Evolutionary conservation across 164 flowering plant species (phyloP).

Genomic region (Tinospora cordifolia): DNA sequence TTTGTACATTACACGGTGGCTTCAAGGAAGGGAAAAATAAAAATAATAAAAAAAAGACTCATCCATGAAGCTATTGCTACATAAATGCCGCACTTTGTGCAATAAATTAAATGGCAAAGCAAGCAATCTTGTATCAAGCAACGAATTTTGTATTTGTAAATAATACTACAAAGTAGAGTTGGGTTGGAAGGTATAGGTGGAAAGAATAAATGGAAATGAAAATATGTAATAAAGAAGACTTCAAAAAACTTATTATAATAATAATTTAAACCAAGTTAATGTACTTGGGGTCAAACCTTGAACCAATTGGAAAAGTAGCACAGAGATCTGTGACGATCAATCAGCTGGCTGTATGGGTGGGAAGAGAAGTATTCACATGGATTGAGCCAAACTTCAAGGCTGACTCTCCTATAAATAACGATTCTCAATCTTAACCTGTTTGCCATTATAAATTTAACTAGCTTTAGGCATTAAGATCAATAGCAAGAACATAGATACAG

Average conservation of each 20-base stretch:
- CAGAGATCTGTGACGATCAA: background rate
- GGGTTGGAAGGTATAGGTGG: no score
- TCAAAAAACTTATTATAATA: no score
- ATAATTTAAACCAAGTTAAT: no score
- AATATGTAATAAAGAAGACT: no score
- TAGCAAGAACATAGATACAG: background rate
- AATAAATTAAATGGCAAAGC: background rate
- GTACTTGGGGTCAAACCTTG: background rate
- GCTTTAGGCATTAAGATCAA: background rate
- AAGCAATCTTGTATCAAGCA: background rate
- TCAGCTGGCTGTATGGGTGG: background rate
- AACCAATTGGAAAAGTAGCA: background rate
- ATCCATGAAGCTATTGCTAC: background rate
- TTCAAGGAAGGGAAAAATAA: no score
- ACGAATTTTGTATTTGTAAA: background rate
- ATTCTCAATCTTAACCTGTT: background rate
- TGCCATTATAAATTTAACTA: no score
- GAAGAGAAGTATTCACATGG: background rate
- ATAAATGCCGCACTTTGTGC: background rate
- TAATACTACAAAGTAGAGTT: no score
- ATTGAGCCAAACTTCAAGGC: constrained; percentile 17
- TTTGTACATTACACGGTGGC: background rate
- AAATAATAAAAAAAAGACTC: background rate
- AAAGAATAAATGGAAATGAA: no score
- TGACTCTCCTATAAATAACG: background rate